These are phyloP conservation scores for Buxus sempervirens DNA, from an alignment of 164 flowering plant species.

Conservation along the genomic window DNA sequence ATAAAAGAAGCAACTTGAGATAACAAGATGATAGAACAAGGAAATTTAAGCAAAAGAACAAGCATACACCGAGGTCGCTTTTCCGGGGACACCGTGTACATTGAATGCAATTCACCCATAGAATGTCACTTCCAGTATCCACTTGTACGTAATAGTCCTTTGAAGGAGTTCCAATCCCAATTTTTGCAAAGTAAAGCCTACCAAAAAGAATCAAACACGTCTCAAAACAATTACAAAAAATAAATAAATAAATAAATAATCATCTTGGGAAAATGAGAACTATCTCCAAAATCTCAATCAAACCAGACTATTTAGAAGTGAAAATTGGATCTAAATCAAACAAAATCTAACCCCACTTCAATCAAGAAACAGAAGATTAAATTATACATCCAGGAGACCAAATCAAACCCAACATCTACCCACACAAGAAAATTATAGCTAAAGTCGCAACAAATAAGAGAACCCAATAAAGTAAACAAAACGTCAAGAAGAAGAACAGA, in stretches of 20 bases:
- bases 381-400: not conserved
- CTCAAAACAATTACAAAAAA: not conserved
- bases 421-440: not conserved
- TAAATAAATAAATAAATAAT: too few species aligned
- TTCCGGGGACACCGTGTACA: slow-evolving; percentile 73
- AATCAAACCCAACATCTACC: not conserved
- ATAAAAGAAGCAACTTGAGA: not conserved
- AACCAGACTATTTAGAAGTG: too few species aligned
- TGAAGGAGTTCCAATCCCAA: slow-evolving; percentile 83
- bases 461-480: not conserved
- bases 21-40: not conserved
- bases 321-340: too few species aligned
- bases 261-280: too few species aligned
- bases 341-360: too few species aligned
- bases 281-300: too few species aligned
- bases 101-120: slow-evolving; percentile 89
- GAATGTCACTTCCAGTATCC: slow-evolving; percentile 86
- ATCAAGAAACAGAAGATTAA: too few species aligned
- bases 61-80: slow-evolving; percentile 75
- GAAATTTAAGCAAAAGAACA: not conserved
- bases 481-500: slow-evolving; percentile 8
- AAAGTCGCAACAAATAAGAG: slow-evolving; percentile 4
- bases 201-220: slow-evolving; percentile 1
- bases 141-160: slow-evolving; percentile 80
- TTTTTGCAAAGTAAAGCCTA: slow-evolving; percentile 87